Percentiles rank a stretch among this genome's conserved stretches.
phyloP scores from a whole-genome alignment of 169 alveolate genomes.

The Babesia sp. region DNA sequence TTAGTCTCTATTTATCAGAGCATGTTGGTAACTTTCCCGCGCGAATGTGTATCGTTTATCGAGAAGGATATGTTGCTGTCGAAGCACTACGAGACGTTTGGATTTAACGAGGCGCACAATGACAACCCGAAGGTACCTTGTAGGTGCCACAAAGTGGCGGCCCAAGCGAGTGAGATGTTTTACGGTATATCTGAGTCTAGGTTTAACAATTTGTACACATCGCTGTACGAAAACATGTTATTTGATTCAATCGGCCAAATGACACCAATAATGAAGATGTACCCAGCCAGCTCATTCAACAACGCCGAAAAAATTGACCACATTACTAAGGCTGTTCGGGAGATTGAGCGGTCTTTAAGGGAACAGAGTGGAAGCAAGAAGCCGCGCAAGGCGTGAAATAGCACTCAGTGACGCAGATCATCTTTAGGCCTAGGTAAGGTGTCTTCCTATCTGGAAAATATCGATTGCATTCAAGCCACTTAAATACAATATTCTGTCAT shows the following conservation, averaged over 20 bases:
- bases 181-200: conserved; percentile 60
- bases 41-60: conserved; percentile 25
- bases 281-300: conserved; percentile 6
- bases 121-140: conserved; percentile 68
- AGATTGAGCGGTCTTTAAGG: conserved; percentile 30
- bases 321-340: conserved; percentile 35
- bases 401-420: no score
- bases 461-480: no score
- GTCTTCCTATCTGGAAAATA: no score
- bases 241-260: conserved; percentile 30
- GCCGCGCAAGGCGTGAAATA: conserved; percentile 12
- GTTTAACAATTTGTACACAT: conserved; percentile 40
- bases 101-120: conserved; percentile 34
- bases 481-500: neutral
- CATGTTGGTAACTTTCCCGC: conserved; percentile 48
- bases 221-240: conserved; percentile 37
- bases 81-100: conserved; percentile 43
- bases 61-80: conserved; percentile 54
- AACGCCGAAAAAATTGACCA: conserved; percentile 14
- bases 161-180: conserved; percentile 14
- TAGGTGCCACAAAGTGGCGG: conserved; percentile 40
- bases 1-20: conserved; percentile 57
- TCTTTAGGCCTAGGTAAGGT: no score
- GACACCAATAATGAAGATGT: conserved; percentile 25
- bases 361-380: conserved; percentile 12